phyloP scores from a whole-genome alignment of 2,329 filamentous ascomycete species.

The Coccinonectria pachysandricola region DNA sequence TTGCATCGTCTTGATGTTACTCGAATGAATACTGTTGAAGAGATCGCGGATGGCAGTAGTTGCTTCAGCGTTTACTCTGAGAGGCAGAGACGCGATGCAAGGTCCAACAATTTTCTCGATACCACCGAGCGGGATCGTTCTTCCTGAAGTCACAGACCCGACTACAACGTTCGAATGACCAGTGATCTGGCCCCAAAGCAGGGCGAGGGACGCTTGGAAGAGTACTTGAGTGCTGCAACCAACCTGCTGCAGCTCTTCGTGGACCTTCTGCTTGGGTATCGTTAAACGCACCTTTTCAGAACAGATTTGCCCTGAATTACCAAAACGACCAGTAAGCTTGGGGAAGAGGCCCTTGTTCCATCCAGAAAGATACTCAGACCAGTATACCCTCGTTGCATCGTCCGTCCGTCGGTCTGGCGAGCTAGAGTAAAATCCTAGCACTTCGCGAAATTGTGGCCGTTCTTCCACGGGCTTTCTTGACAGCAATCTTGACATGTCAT shows the following conservation, averaged over 20 bases:
- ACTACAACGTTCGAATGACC: constrained; percentile 59
- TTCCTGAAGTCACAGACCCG: constrained; percentile 73
- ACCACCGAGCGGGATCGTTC: constrained; percentile 58
- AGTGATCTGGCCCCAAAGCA: constrained; percentile 54
- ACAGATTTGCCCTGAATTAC: constrained; percentile 5
- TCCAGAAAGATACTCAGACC: constrained; percentile 54
- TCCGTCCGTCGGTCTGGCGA: constrained; percentile 14
- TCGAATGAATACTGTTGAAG: constrained; percentile 50
- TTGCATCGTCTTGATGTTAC: constrained; percentile 55
- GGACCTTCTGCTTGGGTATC: constrained; percentile 12
- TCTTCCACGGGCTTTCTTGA: constrained; percentile 11
- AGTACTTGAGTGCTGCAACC: constrained; percentile 56
- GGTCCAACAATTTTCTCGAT: constrained; percentile 72
- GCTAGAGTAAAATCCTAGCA: constrained; percentile 41
- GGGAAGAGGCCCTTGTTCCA: constrained; percentile 47
- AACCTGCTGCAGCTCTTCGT: constrained; percentile 26
- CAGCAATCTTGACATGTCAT: constrained; percentile 51
- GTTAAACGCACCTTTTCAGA: constrained; percentile 8
- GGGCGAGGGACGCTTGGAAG: constrained; percentile 62
- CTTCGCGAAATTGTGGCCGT: constrained; percentile 49
- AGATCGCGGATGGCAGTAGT: constrained; percentile 48
- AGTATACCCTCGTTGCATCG: constrained; percentile 48
- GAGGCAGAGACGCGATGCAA: constrained; percentile 65
- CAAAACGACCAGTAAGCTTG: constrained; percentile 28
- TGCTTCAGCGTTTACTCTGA: constrained; percentile 50